phyloP scores from a whole-genome alignment of 108 stramenopile genomes.

The Skeletonema grethae region DNA sequence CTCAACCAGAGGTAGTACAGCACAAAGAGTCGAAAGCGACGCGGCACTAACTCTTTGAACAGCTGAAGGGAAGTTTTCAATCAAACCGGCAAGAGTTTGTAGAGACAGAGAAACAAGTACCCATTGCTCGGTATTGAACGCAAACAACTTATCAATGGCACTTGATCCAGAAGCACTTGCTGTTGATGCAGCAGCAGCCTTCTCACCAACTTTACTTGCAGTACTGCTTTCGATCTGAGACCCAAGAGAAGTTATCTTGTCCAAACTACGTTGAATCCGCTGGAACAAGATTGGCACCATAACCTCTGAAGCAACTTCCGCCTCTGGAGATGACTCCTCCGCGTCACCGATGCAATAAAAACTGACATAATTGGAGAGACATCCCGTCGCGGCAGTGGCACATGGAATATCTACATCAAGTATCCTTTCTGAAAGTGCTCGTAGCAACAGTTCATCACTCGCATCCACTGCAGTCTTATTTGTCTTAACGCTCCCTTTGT shows the following conservation, averaged over 20 bases:
- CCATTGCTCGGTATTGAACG: conserved; percentile 37
- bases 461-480: conserved; percentile 9
- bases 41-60: conserved; percentile 16
- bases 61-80: conserved; percentile 38
- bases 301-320: conserved; percentile 24
- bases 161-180: not conserved
- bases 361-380: conserved; percentile 61
- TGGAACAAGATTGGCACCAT: conserved; percentile 39
- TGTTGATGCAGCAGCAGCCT: not conserved
- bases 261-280: conserved; percentile 17
- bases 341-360: conserved; percentile 12
- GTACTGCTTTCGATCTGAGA: not conserved
- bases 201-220: not conserved
- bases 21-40: not conserved
- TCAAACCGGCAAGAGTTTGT: conserved; percentile 34
- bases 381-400: conserved; percentile 68
- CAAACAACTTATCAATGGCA: conserved; percentile 12
- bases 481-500: not conserved
- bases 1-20: conserved; percentile 4
- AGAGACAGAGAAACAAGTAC: conserved; percentile 29
- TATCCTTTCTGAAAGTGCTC: conserved; percentile 70
- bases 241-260: conserved; percentile 1
- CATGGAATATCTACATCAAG: conserved; percentile 68
- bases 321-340: not conserved
- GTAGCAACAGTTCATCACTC: conserved; percentile 48